Evolutionary conservation across 225 moss, liverwort and hornwort genomes (phyloP), one percentile per base, ranked within the genome.

Genomic region (Marchantia paleacea): DNA sequence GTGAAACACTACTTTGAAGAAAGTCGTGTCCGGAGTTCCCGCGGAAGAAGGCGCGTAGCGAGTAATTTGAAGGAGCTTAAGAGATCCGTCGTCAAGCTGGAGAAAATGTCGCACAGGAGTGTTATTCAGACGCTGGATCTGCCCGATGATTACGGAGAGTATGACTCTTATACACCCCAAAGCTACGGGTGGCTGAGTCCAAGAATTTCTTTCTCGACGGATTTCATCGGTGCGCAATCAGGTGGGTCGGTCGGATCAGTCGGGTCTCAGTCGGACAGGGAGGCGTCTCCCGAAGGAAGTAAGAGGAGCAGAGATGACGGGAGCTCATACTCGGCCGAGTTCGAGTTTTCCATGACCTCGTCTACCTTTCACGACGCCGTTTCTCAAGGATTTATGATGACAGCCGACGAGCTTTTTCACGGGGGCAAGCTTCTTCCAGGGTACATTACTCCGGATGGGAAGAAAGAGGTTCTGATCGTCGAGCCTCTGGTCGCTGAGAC

Each of bases 381-480:
- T 24, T 76, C 87, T 3, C 86, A 91, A n/a, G 89, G 87, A 8
- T 91, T 85, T 57, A 92, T 94, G 79, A 81, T 94, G 79, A 90
- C 93, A 28, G 97, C 97, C 12, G 94, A 94, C 26, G 93, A 97
- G 82, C 93, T 97, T 48, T 94, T 97, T 67, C 92, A 93, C 53
- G 90, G 92, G 53, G 97, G 97, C 22, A 90, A 87, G 87, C 89
- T 97, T 52, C 92, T 90, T 28, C 97, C 94, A 19, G 94, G 93
- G 80, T 84, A 77, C 47, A 79, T 89, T 22, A 84, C 92, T 62
- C 85, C 89, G 20, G 75, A 84, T 3, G 75, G 86, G 25, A 47
- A 47, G 25, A 80, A 82, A 47, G 86, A 84, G 39, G 86, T 63
- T 15, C 28, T 70, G 61, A 54, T 63, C 50, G 76, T 55, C 2